Evolutionary conservation across 2,329 filamentous ascomycete species (phyloP), one percentile per base, ranked within the genome.

Genomic region (Aaosphaeria pasadenensis): DNA sequence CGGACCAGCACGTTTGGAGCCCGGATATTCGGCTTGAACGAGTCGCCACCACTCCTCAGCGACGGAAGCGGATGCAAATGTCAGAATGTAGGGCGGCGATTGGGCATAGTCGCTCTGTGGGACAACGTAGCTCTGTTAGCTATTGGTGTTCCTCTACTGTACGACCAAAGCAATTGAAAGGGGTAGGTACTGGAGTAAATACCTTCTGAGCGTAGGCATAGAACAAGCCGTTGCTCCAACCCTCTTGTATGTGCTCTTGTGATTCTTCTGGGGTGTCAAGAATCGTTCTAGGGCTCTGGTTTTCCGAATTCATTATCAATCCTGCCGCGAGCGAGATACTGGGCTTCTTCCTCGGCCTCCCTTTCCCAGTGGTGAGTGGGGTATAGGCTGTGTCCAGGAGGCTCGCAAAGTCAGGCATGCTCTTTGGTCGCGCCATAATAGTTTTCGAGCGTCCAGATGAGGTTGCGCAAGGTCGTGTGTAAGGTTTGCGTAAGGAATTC

Each of bases 131-230:
- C 17, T 24, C 13, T 5, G 43, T 41, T 36, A 42, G 24, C 41
- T 7, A 29, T 30, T 38, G 28, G 7, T 42, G 17, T 24, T 11
- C 2, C 11, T 17, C n/a, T 5, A 28, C 30, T 11, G 24, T 11
- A 11, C 9, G 45, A 28, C n/a, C 17, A 24, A 43, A 24, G 42
- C 17, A 30, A 45, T 42, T 7, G 31, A 39, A 43, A 31, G 47
- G 38, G 46, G 5, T 9, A 30, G 29, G 41, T 46, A 47, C 24
- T 40, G 38, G 28, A 6, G 33, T 31, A 49, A 54, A 43, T 56
- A 69, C 66, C 57, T 62, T 66, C 48, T 64, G 53, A 44, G 62
- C 65, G 50, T 69, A 69, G 13, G 65, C 66, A 48, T 69, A 67
- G 52, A 69, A 69, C 42, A 69, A 47, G 39, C 51, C 58, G 7